Evolutionary conservation across 306 rosid genomes (phyloP).

Genomic region (Begonia fuchsioides): DNA sequence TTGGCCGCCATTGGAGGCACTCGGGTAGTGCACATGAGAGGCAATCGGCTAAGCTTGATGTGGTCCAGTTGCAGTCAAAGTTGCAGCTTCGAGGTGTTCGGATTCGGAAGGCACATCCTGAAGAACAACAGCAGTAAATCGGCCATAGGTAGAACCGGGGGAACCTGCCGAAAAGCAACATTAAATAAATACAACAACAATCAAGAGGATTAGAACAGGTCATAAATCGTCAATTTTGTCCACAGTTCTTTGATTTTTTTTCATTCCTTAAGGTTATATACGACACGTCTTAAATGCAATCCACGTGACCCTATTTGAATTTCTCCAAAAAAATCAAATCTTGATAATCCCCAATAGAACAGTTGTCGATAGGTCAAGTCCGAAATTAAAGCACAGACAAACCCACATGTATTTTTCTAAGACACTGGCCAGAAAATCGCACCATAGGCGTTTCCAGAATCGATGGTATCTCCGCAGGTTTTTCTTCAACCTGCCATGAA

Average conservation of each 20-base stretch:
- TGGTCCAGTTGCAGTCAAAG: too few relatives aligned
- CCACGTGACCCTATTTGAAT: too few relatives aligned
- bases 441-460: conserved; percentile 75
- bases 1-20: too few relatives aligned
- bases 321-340: neutral
- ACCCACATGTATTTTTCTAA: neutral
- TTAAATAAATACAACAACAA: too few relatives aligned
- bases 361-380: neutral
- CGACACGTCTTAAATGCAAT: too few relatives aligned
- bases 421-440: neutral
- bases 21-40: too few relatives aligned
- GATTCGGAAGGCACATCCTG: conserved; percentile 6
- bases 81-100: conserved; percentile 8
- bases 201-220: too few relatives aligned
- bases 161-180: conserved; percentile 7
- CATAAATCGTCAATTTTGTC: too few relatives aligned
- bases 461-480: conserved; percentile 38
- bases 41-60: too few relatives aligned
- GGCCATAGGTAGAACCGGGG: conserved; percentile 5
- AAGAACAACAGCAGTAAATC: conserved; percentile 13
- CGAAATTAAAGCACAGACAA: neutral
- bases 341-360: neutral
- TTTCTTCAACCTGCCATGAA: conserved; percentile 52
- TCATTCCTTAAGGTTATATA: too few relatives aligned
- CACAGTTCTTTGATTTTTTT: too few relatives aligned